A percentile compares a stretch with the other conserved stretches of the same genome.
Evolutionary conservation across 306 rosid genomes (phyloP).

Genomic region (Arachis hypogaea): DNA sequence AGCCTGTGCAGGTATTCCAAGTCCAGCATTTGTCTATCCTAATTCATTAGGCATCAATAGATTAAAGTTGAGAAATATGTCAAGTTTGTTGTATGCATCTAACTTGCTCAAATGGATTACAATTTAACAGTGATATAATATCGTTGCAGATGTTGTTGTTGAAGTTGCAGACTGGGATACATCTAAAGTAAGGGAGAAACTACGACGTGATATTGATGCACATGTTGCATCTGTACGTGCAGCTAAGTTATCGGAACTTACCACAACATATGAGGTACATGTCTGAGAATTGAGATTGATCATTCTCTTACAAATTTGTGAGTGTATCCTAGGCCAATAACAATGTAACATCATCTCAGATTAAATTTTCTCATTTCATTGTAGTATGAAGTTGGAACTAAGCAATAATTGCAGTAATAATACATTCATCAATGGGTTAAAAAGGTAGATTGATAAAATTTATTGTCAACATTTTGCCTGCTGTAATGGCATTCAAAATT

Average conservation of each 20-base stretch:
- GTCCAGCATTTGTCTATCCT: constrained; percentile 19
- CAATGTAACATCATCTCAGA: background rate
- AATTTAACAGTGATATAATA: constrained; percentile 35
- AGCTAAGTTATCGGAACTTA: constrained; percentile 75
- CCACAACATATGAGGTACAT: constrained; percentile 65
- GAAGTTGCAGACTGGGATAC: constrained; percentile 77
- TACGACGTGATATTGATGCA: constrained; percentile 77
- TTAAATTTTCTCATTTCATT: constrained; percentile 1
- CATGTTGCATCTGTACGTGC: constrained; percentile 65
- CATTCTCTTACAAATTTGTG: constrained; percentile 22
- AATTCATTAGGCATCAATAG: constrained; percentile 23
- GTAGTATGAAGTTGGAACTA: constrained; percentile 12
- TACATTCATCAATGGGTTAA: constrained; percentile 1
- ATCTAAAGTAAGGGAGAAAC: constrained; percentile 80
- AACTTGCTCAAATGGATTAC: constrained; percentile 27
- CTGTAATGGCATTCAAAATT: constrained; percentile 8
- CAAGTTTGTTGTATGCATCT: background rate
- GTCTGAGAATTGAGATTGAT: background rate
- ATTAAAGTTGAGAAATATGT: constrained; percentile 23
- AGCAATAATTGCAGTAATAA: constrained; percentile 10
- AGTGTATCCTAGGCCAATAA: constrained; percentile 7
- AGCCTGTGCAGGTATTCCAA: constrained; percentile 69
- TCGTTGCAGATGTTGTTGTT: constrained; percentile 71
- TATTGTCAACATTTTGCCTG: constrained; percentile 19
- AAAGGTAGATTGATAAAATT: background rate